Conservation (phyloP, 1,284 basidiomycete species). For the Stereum hirsutum region DNA sequence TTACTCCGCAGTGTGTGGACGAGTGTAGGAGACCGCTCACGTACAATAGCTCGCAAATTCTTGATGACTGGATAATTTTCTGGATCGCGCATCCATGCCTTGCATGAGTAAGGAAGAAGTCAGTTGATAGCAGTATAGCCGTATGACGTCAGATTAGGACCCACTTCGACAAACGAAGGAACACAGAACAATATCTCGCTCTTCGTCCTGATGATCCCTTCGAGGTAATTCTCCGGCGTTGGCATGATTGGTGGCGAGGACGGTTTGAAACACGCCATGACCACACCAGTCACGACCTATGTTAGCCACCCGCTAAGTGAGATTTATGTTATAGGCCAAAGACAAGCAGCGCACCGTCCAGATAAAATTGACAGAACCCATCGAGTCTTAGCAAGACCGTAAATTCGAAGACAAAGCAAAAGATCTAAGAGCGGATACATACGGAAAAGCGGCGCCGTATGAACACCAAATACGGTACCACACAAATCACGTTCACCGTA, state of each 20-base stretch:
- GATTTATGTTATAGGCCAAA: too few relatives aligned
- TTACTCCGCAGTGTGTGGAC: neutral
- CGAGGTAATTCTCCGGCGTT: conserved; percentile 17
- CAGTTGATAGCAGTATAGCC: neutral
- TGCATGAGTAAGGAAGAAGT: neutral
- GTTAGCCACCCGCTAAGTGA: too few relatives aligned
- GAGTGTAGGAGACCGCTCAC: too few relatives aligned
- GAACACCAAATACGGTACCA: conserved; percentile 10
- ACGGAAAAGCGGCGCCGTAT: conserved; percentile 15
- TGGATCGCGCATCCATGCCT: conserved; percentile 14
- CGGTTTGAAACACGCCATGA: conserved; percentile 17
- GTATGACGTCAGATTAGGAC: neutral
- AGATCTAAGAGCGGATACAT: too few relatives aligned
- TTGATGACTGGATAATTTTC: conserved; percentile 8
- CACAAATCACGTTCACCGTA: conserved; percentile 15
- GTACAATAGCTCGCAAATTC: conserved; percentile 11
- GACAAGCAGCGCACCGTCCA: too few relatives aligned
- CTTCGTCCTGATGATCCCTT: conserved; percentile 10
- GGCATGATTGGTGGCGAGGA: conserved; percentile 14
- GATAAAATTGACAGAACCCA: too few relatives aligned
- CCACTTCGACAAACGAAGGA: conserved; percentile 22
- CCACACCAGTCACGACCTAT: conserved; percentile 18
- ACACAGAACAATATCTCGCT: conserved; percentile 16
- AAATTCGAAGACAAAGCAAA: too few relatives aligned
- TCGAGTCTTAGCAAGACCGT: too few relatives aligned